phyloP scores from a whole-genome alignment of 176 grass and related monocot genomes.

The Areca catechu region DNA sequence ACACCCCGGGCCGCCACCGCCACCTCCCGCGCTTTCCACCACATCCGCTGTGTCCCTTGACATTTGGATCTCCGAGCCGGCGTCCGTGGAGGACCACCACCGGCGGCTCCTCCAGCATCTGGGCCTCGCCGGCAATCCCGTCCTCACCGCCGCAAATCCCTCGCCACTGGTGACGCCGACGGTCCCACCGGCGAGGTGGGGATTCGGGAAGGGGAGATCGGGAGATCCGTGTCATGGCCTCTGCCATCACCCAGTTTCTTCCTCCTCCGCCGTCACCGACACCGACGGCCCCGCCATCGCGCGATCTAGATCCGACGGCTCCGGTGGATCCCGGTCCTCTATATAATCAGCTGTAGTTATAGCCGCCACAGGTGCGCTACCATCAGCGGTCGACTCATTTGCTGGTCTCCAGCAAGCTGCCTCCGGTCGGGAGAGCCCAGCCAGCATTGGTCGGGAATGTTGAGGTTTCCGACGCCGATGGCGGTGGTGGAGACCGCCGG shows the following conservation, averaged over 20 bases:
- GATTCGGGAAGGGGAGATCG: neutral
- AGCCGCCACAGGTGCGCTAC: neutral
- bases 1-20: constrained; percentile 9
- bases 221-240: constrained; percentile 6
- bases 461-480: constrained; percentile 37
- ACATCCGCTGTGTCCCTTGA: constrained; percentile 31
- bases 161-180: neutral
- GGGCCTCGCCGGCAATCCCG: constrained; percentile 42
- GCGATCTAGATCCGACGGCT: constrained; percentile 78
- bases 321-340: constrained; percentile 20
- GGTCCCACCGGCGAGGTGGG: no score
- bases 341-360: neutral
- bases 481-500: neutral
- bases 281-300: constrained; percentile 26
- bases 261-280: constrained; percentile 1
- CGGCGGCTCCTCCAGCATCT: no score
- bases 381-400: neutral
- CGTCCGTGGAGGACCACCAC: constrained; percentile 63
- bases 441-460: constrained; percentile 33
- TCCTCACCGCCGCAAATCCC: constrained; percentile 11
- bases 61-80: constrained; percentile 62
- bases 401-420: constrained; percentile 31
- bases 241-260: neutral
- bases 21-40: constrained; percentile 5
- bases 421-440: constrained; percentile 30